Evolutionary conservation across 768 basidiomycete genomes (phyloP), one percentile per base, ranked within the genome.

Genomic region (Nidularia pulvinata): DNA sequence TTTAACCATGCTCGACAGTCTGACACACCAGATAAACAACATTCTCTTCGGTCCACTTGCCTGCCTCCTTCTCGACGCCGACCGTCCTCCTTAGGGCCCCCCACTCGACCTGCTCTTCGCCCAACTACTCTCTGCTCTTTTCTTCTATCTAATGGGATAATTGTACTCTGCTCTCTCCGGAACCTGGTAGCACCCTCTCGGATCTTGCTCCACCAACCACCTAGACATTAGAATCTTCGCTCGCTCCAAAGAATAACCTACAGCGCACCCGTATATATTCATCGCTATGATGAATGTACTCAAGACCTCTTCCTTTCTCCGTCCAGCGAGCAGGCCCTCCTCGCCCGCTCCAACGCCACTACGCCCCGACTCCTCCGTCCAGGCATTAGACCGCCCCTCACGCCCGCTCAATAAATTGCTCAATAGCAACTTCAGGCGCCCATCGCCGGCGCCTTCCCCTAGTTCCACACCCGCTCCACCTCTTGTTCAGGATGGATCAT

Each of bases 401-500:
- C 79, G 81, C 39, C 74, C 86, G 35, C 73, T 80, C 46, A 80
- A 80, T 56, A 86, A 82, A 62, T 68, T 87, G 39, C 80, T 86
- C 19, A 69, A 88, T 58, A 78, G 77, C 57, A 79, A 69, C 58
- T 85, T 89, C 65, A 77, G 82, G 56, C 80, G 81, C 34, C 73
- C 82, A 7, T 75, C 86, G 2, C 77, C 82, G 11, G 74, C 84
- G 11, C 68, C 77, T 0, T 58, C 59, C 14, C 59, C 74, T 3
- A 61, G 60, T 46, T 62, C 75, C 3, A 58, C 70, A 10, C 72
- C 76, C 4, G 64, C 75, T 3, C 37, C n/a, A n/a, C 74, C 81
- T 6, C 78, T 86, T 33, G 70, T 86, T 33, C 90, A 90, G 59
- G 90, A 92, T 66, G 88, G 87, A 52, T 89, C 89, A 10, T 93